Percentiles rank a stretch among this genome's conserved stretches.
Conservation (phyloP, 305 asterid genomes). For the Fraxinus nigra region DNA sequence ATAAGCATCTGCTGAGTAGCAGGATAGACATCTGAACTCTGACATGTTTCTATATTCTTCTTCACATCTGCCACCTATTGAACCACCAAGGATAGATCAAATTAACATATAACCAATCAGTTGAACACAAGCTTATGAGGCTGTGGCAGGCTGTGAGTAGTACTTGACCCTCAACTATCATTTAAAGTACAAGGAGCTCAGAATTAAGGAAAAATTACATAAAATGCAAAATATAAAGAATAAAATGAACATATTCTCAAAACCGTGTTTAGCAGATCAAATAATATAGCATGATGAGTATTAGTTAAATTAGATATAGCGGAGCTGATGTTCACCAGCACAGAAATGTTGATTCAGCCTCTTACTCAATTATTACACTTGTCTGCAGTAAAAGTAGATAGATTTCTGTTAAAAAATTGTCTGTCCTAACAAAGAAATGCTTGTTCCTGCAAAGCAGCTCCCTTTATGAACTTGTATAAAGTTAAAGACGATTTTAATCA, state of each 20-base stretch:
- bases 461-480: neutral
- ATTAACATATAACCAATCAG: neutral
- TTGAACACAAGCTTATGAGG: neutral
- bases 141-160: neutral
- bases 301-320: neutral
- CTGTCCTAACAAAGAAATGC: neutral
- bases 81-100: constrained; percentile 3
- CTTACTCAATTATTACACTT: neutral
- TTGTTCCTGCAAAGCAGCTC: neutral
- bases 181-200: neutral
- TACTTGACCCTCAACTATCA: neutral
- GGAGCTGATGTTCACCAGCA: neutral
- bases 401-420: neutral
- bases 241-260: neutral
- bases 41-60: constrained; percentile 60
- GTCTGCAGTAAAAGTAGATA: neutral
- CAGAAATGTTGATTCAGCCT: neutral
- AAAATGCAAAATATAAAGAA: neutral
- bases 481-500: neutral
- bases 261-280: neutral
- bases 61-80: constrained; percentile 72
- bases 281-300: neutral
- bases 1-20: constrained; percentile 80
- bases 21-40: constrained; percentile 69
- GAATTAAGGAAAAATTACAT: neutral